Conservation (phyloP, 306 rosid species). For the Quercus agrifolia region DNA sequence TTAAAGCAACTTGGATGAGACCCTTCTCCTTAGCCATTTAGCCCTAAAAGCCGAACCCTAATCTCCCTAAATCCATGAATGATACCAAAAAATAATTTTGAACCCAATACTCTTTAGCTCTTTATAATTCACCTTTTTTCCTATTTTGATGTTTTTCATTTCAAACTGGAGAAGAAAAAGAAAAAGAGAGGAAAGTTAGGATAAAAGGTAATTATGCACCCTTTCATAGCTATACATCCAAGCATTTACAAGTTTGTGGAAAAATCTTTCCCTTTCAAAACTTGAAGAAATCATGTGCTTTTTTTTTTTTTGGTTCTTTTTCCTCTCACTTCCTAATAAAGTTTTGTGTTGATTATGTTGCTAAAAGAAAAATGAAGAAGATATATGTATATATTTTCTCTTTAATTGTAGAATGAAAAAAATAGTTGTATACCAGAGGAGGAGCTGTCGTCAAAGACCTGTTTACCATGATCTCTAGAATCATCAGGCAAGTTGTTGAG, state of each 20-base stretch:
- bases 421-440: slow-evolving; percentile 33
- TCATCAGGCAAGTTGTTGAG: slow-evolving; percentile 95
- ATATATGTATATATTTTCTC: background rate
- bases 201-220: too few relatives aligned
- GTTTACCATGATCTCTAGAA: slow-evolving; percentile 56
- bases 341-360: too few relatives aligned
- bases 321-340: too few relatives aligned
- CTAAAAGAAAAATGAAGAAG: too few relatives aligned
- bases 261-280: background rate
- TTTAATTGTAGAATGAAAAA: background rate
- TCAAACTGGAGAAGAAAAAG: background rate
- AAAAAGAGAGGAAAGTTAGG: background rate
- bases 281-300: too few relatives aligned
- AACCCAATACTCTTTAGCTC: background rate
- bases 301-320: background rate
- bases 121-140: background rate
- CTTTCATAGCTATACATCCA: background rate
- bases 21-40: slow-evolving; percentile 10
- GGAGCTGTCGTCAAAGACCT: slow-evolving; percentile 40
- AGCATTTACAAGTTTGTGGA: background rate
- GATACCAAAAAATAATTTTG: background rate
- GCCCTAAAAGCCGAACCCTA: slow-evolving; percentile 22
- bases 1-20: slow-evolving; percentile 33
- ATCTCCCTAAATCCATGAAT: slow-evolving; percentile 22
- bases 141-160: background rate